Evolutionary conservation across 2,329 filamentous ascomycete genomes (phyloP).

Genomic region (Nectriaceae sp.): DNA sequence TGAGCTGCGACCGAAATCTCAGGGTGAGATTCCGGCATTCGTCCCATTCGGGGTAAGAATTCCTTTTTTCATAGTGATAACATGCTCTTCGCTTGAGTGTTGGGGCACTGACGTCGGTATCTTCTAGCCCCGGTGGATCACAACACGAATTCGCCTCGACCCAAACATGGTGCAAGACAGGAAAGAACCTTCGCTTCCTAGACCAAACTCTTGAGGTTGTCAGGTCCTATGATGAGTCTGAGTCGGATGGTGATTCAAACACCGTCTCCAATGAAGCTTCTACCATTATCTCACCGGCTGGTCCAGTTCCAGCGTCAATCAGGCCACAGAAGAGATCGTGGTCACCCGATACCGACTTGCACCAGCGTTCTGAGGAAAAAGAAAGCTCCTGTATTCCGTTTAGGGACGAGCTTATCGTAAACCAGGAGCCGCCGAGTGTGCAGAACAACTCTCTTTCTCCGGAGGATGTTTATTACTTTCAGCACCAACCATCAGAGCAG

Average conservation of each 20-base stretch:
- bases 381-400: neutral
- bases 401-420: neutral
- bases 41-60: slow-evolving; percentile 12
- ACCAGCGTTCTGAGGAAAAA: neutral
- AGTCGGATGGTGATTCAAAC: slow-evolving; percentile 2
- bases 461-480: neutral
- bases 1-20: slow-evolving; percentile 16
- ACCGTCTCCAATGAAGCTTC: slow-evolving; percentile 1
- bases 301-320: too few relatives aligned
- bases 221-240: slow-evolving; percentile 10
- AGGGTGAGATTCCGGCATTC: slow-evolving; percentile 17
- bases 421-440: too few relatives aligned
- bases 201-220: slow-evolving; percentile 18
- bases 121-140: too few relatives aligned
- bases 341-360: too few relatives aligned
- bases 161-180: slow-evolving; percentile 18
- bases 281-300: too few relatives aligned
- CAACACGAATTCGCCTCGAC: neutral
- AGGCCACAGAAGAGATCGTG: too few relatives aligned
- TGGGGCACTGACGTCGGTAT: too few relatives aligned
- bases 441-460: too few relatives aligned
- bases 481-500: neutral
- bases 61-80: neutral
- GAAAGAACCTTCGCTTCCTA: slow-evolving; percentile 20
- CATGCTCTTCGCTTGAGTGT: slow-evolving; percentile 1